These are phyloP conservation scores for Crithidia expoeki DNA, from an alignment of 208 protist species.

Conservation along the genomic window DNA sequence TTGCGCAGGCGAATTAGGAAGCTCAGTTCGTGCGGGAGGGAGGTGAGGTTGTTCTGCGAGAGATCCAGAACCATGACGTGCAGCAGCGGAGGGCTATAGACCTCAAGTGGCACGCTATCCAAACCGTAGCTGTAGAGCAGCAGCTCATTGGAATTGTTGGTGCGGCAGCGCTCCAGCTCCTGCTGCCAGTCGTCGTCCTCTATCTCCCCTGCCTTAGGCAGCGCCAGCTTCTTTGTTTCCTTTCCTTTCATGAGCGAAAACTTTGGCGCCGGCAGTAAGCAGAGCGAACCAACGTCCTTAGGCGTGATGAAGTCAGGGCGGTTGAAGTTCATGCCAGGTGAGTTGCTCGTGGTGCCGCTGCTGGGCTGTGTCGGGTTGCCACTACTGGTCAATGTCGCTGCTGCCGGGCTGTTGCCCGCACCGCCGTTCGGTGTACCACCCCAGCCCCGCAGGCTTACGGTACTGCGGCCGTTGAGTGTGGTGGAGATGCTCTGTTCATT, in stretches of 20 bases:
- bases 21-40: conserved; percentile 73
- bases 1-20: conserved; percentile 66
- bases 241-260: conserved; percentile 35
- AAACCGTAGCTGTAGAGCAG: conserved; percentile 78
- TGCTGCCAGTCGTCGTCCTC: conserved; percentile 77
- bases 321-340: conserved; percentile 12
- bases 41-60: conserved; percentile 71
- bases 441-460: conserved; percentile 32
- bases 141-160: conserved; percentile 50
- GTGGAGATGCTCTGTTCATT: conserved; percentile 38
- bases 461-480: conserved; percentile 39
- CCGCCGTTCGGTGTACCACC: conserved; percentile 9
- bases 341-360: background rate
- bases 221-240: conserved; percentile 37
- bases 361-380: background rate
- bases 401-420: background rate
- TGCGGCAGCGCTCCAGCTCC: conserved; percentile 69
- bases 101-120: conserved; percentile 58
- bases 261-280: conserved; percentile 24
- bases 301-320: conserved; percentile 21
- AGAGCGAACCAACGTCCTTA: conserved; percentile 20
- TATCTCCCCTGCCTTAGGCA: conserved; percentile 75
- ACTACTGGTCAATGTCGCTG: background rate
- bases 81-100: conserved; percentile 74
- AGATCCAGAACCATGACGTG: conserved; percentile 73